Percentiles rank a stretch among this genome's conserved stretches.
phyloP scores from a whole-genome alignment of 2,329 filamentous ascomycete genomes.

The Cytospora chrysosperma region DNA sequence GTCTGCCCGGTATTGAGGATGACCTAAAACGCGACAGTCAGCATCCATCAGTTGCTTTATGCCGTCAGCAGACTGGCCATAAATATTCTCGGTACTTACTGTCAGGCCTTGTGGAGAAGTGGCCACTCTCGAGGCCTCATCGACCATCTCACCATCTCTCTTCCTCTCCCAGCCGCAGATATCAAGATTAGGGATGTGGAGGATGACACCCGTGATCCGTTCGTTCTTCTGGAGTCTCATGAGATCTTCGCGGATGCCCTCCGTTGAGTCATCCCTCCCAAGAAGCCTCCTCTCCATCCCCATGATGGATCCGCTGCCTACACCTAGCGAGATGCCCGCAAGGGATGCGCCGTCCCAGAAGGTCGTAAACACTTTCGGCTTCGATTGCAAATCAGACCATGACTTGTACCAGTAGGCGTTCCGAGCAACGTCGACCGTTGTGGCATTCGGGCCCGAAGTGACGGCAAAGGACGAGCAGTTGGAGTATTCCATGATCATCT shows the following conservation, averaged over 20 bases:
- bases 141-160: background rate
- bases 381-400: background rate
- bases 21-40: background rate
- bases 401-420: background rate
- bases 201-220: background rate
- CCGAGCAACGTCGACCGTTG: background rate
- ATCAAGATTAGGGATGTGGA: background rate
- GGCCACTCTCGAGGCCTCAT: background rate
- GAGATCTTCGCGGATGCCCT: background rate
- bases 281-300: background rate
- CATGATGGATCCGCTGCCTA: background rate
- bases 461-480: no score
- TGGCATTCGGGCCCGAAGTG: background rate
- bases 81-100: background rate
- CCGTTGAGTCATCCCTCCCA: background rate
- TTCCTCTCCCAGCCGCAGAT: background rate
- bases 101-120: background rate
- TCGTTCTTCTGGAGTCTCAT: background rate
- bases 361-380: background rate
- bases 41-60: background rate
- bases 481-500: background rate
- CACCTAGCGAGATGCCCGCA: background rate
- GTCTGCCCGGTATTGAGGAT: background rate
- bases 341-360: background rate
- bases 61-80: no score